These are phyloP conservation scores for Rhypophila decipiens DNA, from an alignment of 495 filamentous ascomycete genomes.

Conservation along the genomic window DNA sequence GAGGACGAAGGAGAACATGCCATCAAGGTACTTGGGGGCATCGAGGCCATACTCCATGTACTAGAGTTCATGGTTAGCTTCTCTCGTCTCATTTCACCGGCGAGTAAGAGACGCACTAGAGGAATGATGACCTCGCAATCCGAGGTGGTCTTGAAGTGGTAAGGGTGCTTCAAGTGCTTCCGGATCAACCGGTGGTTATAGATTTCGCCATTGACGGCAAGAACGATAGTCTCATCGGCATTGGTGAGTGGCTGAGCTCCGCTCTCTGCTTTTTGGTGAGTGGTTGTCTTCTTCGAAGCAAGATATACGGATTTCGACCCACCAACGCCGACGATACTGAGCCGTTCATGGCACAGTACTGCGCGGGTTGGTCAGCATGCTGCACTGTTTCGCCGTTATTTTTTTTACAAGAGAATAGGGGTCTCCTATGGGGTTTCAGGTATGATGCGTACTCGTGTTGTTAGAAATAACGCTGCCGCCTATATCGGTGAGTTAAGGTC, in stretches of 20 bases:
- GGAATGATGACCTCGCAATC: conserved; percentile 98
- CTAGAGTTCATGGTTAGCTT: conserved; percentile 36
- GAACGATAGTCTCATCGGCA: conserved; percentile 76
- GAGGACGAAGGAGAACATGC: conserved; percentile 99
- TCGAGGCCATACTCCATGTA: conserved; percentile 89
- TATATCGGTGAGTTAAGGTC: conserved; percentile 27
- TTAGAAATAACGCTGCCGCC: conserved; percentile 85
- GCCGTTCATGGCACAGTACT: conserved; percentile 95
- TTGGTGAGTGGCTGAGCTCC: conserved; percentile 94
- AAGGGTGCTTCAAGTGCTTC: conserved; percentile 70
- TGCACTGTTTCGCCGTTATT: background rate
- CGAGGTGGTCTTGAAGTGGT: conserved; percentile 95
- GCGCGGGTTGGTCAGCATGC: conserved; percentile 18
- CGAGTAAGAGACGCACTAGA: conserved; percentile 54
- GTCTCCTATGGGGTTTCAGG: conserved; percentile 13
- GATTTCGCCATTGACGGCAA: conserved; percentile 99
- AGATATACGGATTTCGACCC: conserved; percentile 33
- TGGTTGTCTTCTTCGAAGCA: conserved; percentile 7
- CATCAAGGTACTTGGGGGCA: conserved; percentile 89
- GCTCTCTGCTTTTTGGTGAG: conserved; percentile 57
- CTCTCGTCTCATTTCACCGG: background rate
- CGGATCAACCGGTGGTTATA: conserved; percentile 96
- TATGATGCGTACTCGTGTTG: conserved; percentile 66
- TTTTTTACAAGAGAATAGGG: conserved; percentile 1
- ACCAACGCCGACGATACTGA: conserved; percentile 98